Percentiles rank a stretch among this genome's conserved stretches.
These are phyloP conservation scores for Scheffersomyces lignosus DNA, from an alignment of 805 yeast genomes.

Conservation along the genomic window DNA sequence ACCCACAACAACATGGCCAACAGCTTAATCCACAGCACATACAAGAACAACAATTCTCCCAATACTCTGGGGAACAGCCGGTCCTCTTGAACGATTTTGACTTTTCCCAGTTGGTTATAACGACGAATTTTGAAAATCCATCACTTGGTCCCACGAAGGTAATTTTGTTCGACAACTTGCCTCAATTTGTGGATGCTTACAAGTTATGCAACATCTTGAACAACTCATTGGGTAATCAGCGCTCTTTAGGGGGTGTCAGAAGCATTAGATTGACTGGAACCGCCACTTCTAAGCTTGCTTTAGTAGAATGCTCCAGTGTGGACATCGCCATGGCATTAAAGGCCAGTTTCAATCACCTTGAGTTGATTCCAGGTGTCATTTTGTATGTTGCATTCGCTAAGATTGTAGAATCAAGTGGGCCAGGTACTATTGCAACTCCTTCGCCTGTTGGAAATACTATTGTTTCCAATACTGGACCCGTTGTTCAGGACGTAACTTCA, in stretches of 20 bases:
- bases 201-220: constrained; percentile 26
- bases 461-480: background rate
- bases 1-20: background rate
- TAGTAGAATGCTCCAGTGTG: constrained; percentile 69
- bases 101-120: constrained; percentile 56
- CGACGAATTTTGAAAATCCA: constrained; percentile 72
- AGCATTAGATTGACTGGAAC: constrained; percentile 42
- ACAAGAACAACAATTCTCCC: background rate
- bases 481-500: constrained; percentile 1
- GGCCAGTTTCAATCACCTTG: constrained; percentile 77
- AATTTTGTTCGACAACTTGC: constrained; percentile 77
- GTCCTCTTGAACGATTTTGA: constrained; percentile 53
- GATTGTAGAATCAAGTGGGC: constrained; percentile 37
- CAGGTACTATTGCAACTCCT: background rate
- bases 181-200: constrained; percentile 61
- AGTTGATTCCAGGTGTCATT: constrained; percentile 74
- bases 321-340: constrained; percentile 81
- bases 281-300: constrained; percentile 24
- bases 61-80: background rate
- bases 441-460: background rate
- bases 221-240: constrained; percentile 58
- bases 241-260: constrained; percentile 59
- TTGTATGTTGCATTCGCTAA: constrained; percentile 85
- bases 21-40: background rate
- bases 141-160: constrained; percentile 75